A percentile compares a stretch with the other conserved stretches of the same genome.
These are phyloP conservation scores for Phaeosphaeria sp. DNA, from an alignment of 2,329 filamentous ascomycete genomes.

Conservation along the genomic window DNA sequence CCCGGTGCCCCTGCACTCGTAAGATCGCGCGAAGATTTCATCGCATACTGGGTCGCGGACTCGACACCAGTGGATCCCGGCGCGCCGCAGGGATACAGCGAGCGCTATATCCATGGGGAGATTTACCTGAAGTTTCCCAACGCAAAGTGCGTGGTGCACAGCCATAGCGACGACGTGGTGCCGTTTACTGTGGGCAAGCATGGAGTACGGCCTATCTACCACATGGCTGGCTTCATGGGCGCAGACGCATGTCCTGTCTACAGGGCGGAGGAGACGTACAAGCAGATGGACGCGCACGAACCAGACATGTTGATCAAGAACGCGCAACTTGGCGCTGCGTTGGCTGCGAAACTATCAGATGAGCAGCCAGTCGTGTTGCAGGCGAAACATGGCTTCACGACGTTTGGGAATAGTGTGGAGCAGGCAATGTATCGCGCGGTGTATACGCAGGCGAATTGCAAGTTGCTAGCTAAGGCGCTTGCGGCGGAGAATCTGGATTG, in stretches of 20 bases:
- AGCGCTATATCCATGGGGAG: slow-evolving; percentile 54
- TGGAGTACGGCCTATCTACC: slow-evolving; percentile 39
- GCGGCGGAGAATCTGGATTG: slow-evolving; percentile 37
- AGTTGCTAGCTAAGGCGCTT: slow-evolving; percentile 43
- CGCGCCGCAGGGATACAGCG: slow-evolving; percentile 48
- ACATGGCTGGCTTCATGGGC: slow-evolving; percentile 53
- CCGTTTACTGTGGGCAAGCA: slow-evolving; percentile 48
- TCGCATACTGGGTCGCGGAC: slow-evolving; percentile 55
- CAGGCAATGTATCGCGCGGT: slow-evolving; percentile 52
- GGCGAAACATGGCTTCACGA: slow-evolving; percentile 55
- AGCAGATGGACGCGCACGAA: background rate
- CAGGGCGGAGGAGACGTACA: slow-evolving; percentile 2
- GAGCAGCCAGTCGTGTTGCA: slow-evolving; percentile 44
- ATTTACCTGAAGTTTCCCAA: slow-evolving; percentile 48
- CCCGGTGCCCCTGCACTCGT: slow-evolving; percentile 57
- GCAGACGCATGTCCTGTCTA: slow-evolving; percentile 16
- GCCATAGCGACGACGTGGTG: slow-evolving; percentile 49
- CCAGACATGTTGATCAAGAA: slow-evolving; percentile 40
- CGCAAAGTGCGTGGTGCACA: slow-evolving; percentile 52
- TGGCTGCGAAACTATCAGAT: slow-evolving; percentile 23
- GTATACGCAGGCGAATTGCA: slow-evolving; percentile 46
- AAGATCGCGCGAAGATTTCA: slow-evolving; percentile 52
- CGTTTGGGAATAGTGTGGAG: slow-evolving; percentile 46
- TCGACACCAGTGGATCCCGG: slow-evolving; percentile 51
- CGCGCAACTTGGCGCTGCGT: slow-evolving; percentile 23